These are phyloP conservation scores for Triglochin maritima DNA, from an alignment of 106 monocot species.

Conservation along the genomic window DNA sequence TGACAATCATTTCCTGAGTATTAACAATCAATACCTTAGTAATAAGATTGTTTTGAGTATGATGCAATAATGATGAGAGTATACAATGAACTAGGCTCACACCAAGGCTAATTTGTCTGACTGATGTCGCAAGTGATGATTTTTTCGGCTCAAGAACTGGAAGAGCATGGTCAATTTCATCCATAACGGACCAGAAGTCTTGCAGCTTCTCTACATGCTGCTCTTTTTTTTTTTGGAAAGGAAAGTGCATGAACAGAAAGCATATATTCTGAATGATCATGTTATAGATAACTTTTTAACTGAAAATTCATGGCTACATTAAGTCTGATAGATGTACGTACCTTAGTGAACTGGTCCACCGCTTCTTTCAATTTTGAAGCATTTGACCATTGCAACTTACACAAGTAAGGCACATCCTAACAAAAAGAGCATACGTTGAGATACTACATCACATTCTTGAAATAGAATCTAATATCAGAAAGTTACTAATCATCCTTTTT, in stretches of 20 bases:
- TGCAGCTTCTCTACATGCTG: constrained; percentile 37
- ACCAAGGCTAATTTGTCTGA: constrained; percentile 27
- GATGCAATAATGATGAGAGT: neutral
- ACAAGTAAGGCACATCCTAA: constrained; percentile 51
- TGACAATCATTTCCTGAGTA: constrained; percentile 22
- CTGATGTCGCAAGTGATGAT: constrained; percentile 20
- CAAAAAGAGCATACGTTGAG: neutral
- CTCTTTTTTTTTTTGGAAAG: no score
- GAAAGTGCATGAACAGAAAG: no score
- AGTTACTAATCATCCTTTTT: no score
- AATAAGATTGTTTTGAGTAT: no score
- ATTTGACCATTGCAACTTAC: constrained; percentile 46
- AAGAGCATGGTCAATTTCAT: constrained; percentile 27
- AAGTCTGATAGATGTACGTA: constrained; percentile 11
- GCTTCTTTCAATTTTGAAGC: constrained; percentile 38
- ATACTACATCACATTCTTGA: neutral
- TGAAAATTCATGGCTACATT: neutral
- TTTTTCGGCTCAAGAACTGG: constrained; percentile 19
- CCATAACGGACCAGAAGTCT: constrained; percentile 32
- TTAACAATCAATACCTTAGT: no score
- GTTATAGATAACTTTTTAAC: neutral
- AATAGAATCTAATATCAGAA: no score
- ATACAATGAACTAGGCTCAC: neutral
- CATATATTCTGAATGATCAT: neutral
- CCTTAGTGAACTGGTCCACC: constrained; percentile 46